Conservation (phyloP, 352 stramenopile genomes). For the Pythium sukuiense region DNA sequence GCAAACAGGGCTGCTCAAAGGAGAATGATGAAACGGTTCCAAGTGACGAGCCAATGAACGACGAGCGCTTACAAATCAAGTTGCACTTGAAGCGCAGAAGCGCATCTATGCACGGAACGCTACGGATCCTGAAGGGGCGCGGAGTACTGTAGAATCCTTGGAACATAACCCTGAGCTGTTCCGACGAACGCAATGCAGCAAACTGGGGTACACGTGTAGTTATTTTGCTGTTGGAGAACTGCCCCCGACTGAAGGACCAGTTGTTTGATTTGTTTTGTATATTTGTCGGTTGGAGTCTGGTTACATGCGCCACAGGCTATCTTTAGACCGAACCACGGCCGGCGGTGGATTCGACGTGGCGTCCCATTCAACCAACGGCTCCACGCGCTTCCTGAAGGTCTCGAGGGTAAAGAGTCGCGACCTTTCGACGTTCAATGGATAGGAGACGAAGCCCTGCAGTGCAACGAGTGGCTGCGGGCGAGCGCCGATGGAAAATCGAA, state of each 20-base stretch:
- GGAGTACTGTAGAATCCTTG: background rate
- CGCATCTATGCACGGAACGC: slow-evolving; percentile 11
- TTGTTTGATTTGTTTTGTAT: no score
- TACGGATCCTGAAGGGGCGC: slow-evolving; percentile 10
- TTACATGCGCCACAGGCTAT: background rate
- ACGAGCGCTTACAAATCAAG: slow-evolving; percentile 7
- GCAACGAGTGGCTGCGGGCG: background rate
- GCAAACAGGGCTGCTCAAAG: background rate
- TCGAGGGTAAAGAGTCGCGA: slow-evolving; percentile 8
- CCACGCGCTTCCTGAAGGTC: background rate
- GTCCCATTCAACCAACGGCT: slow-evolving; percentile 2
- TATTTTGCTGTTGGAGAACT: no score
- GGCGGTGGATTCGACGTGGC: background rate
- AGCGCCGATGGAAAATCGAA: slow-evolving; percentile 1
- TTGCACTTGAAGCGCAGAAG: slow-evolving; percentile 7
- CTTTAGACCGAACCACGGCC: background rate
- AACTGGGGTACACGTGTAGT: background rate
- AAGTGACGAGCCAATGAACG: slow-evolving; percentile 6
- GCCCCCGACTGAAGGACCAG: no score
- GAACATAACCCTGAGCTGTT: background rate
- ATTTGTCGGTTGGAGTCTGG: background rate
- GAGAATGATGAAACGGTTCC: background rate
- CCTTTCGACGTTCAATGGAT: slow-evolving; percentile 4
- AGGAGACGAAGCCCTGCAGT: background rate
- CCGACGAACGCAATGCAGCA: background rate